A percentile compares a stretch with the other conserved stretches of the same genome.
Evolutionary conservation across 2,329 filamentous ascomycete genomes (phyloP).

Genomic region (Pseudocercospora fuligena): DNA sequence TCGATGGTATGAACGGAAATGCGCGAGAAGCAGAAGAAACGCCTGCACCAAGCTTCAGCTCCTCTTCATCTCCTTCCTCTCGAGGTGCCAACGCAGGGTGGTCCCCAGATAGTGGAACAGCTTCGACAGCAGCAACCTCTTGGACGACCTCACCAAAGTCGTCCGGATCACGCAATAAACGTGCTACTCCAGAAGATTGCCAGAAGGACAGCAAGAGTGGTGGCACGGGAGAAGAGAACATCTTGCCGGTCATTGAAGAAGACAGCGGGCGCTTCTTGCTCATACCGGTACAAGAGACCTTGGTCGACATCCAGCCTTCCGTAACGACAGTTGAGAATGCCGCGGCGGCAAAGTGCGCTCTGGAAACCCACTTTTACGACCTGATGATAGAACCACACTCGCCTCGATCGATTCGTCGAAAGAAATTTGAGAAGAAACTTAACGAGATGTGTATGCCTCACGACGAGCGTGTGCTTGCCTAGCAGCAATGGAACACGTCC

Average conservation of each 20-base stretch:
- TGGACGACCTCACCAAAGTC: conserved; percentile 35
- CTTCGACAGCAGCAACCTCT: conserved; percentile 43
- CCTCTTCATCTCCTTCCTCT: conserved; percentile 23
- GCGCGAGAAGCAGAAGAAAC: conserved; percentile 19
- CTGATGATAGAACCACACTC: conserved; percentile 60
- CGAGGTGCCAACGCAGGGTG: conserved; percentile 25
- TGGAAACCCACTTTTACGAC: conserved; percentile 84
- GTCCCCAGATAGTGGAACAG: conserved; percentile 36
- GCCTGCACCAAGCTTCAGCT: conserved; percentile 26
- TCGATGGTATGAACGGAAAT: conserved; percentile 21
- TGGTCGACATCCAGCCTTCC: conserved; percentile 41
- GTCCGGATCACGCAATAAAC: conserved; percentile 33
- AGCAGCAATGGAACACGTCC: conserved; percentile 64
- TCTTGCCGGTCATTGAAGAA: conserved; percentile 41
- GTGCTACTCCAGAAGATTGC: conserved; percentile 35
- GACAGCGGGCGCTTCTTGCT: conserved; percentile 34
- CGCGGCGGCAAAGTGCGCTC: conserved; percentile 80
- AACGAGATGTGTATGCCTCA: conserved; percentile 59
- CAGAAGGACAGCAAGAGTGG: conserved; percentile 31
- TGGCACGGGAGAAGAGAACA: conserved; percentile 32
- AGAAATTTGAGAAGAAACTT: conserved; percentile 68
- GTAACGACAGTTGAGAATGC: conserved; percentile 73
- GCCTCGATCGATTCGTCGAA: conserved; percentile 65
- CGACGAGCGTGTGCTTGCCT: conserved; percentile 60
- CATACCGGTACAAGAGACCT: conserved; percentile 40